Conservation (phyloP, 164 flowering plant genomes). For the Sedum album region DNA sequence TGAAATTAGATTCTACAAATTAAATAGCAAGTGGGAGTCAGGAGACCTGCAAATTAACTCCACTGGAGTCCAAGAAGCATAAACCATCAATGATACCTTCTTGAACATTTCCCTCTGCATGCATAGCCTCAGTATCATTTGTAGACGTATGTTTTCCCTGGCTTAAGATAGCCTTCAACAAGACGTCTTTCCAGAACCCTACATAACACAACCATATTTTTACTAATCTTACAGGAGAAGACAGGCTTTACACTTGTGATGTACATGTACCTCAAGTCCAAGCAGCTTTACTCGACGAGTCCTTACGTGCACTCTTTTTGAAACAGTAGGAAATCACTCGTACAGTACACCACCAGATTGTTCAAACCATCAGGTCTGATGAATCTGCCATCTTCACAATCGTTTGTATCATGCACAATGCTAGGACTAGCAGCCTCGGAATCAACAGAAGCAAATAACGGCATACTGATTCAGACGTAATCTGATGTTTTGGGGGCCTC, state of each 20-base stretch:
- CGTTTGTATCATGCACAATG: constrained; percentile 18
- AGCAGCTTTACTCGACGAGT: constrained; percentile 80
- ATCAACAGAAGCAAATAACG: constrained; percentile 48
- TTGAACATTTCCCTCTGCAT: constrained; percentile 34
- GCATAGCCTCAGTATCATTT: constrained; percentile 35
- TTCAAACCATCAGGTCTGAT: constrained; percentile 45
- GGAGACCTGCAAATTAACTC: constrained; percentile 83
- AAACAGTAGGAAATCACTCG: constrained; percentile 79
- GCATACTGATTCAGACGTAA: constrained; percentile 37
- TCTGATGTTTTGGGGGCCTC: constrained; percentile 56
- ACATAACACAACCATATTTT: constrained; percentile 2
- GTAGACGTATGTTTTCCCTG: constrained; percentile 27
- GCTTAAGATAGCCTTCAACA: constrained; percentile 67
- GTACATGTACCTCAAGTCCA: constrained; percentile 76
- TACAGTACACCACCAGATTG: constrained; percentile 58
- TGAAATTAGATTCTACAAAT: too few species aligned
- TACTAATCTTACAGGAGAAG: neutral
- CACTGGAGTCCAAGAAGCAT: constrained; percentile 64
- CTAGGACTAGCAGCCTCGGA: constrained; percentile 27
- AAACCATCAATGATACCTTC: constrained; percentile 78
- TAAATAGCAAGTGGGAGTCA: neutral
- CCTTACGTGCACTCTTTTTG: constrained; percentile 73
- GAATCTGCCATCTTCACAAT: constrained; percentile 27
- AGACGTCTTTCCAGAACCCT: constrained; percentile 98
- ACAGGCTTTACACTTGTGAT: neutral